Conservation (phyloP, 208 protist species). For the Entamoeba moshkovskii region DNA sequence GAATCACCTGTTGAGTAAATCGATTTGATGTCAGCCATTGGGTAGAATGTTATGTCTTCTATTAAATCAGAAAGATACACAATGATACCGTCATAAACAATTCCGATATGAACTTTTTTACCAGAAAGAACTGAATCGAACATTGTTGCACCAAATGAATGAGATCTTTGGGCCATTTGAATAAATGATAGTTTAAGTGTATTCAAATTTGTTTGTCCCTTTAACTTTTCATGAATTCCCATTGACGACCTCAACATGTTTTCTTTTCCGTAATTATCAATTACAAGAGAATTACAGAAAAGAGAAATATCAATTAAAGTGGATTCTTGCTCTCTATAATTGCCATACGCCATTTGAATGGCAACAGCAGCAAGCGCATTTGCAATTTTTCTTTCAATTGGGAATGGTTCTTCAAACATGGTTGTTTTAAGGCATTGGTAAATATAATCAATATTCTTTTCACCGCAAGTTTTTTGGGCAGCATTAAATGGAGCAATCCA, state of each 20-base stretch:
- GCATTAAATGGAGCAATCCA: not conserved
- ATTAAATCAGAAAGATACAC: not conserved
- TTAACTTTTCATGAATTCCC: not conserved
- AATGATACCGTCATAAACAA: not conserved
- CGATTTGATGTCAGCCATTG: not conserved
- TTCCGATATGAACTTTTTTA: not conserved
- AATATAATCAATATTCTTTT: not conserved
- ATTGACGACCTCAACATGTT: not conserved
- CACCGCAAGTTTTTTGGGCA: not conserved
- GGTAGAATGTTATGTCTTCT: not conserved
- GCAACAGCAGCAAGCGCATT: not conserved
- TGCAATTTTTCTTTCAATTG: not conserved
- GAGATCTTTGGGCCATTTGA: not conserved
- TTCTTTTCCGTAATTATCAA: not conserved
- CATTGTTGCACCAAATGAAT: not conserved
- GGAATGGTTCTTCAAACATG: not conserved
- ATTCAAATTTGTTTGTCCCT: not conserved
- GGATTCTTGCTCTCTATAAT: not conserved
- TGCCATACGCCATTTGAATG: not conserved
- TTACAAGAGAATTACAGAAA: not conserved
- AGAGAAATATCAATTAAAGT: not conserved
- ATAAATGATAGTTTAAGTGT: not conserved
- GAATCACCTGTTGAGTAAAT: not conserved
- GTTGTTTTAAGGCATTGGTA: not conserved
- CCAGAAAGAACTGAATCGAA: not conserved